Base-by-base conservation (phyloP, 2,329 filamentous ascomycete genomes). In the Rhynchosporium secalis region DNA sequence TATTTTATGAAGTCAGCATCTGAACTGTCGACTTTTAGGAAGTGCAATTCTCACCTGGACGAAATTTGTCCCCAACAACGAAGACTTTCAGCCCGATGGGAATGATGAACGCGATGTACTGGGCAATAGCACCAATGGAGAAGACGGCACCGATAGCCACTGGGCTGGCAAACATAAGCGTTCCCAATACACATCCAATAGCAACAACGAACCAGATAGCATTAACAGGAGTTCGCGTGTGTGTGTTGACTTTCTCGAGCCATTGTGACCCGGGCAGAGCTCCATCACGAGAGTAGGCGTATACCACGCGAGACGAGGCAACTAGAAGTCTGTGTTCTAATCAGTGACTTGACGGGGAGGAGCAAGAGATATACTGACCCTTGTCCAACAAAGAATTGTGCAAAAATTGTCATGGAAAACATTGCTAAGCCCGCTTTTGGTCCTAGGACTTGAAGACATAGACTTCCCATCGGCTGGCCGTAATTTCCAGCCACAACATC, bases 201-300 rank as follows among this genome's bases (percentile, higher is more conserved):
- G 75, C 67, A 46, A 79, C 79, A 69, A 90, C 89, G 72, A 89
- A 80, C 81, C 87, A 86, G 10, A 90, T 87, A 0, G 87, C 86
- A 70, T 89, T 90, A 56, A 89, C 86, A 0, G 88, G 88, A 0
- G 88, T 90, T 57, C 80, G 75, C 2, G 88, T 90, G 68, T 75
- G 71, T 1, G 71, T 69, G 74, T 90, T 87, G 56, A 90, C 86
- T 29, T 76, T 71, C 69, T 83, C 85, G 78, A 86, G 86, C 69
- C 80, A 79, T 0, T 75, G 75, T 4, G 83, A 86, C 5, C 84
- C 70, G 0, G 87, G 87, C 71, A 91, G 88, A 72, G 86, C 88
- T 68, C 85, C 87, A 69, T 91, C 88, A 40, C 88, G 85, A 20
- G 88, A 87, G 74, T 91, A 91, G 15, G 87, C 88, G 70, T 88